Base-by-base conservation (phyloP, 768 basidiomycete species). In the Pleurotus platypus region DNA sequence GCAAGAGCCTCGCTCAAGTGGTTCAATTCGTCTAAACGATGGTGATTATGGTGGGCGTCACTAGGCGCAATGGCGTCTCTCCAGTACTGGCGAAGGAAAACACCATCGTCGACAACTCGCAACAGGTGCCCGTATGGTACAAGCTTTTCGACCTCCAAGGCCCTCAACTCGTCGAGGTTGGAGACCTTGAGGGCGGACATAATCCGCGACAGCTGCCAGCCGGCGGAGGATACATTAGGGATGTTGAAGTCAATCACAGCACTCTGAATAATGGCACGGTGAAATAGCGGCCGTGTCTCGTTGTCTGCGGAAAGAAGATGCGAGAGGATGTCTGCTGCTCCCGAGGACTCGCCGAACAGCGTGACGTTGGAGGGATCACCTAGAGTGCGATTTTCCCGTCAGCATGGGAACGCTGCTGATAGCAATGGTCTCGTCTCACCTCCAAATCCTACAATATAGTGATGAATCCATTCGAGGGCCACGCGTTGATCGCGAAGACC, bases 201-300 rank as follows among this genome's bases (percentile, higher is more conserved):
- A 30, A 84, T 71, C 18, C 85, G 79, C 11, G 83, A 84, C 45
- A 92, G 76, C 46, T 87, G 83, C 77, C 82, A 86, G 18, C 87
- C 87, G 3, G 85, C 85, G 37, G 75, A 74, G 18, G 74, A 69
- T 18, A 87, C 74, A 62, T 83, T 80, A 0, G 87, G 86, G 5
- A 88, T 68, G 58, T 76, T 83, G 56, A 79, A 75, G 20, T 90
- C 86, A 56, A 88, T 69, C 35, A 87, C 72, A 4, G 85, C 79
- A 53, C 85, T 89, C 66, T 92, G 90, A n/a, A 89, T 70, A 62
- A 92, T 87, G 8, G 87, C 85, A 11, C 88, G 88, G 57, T 83
- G 75, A 70, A 91, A 90, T 26, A 90, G 67, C 15, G 86, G 89
- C 2, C 70, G 66, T 2, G 69, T 67, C 38, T 84, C 77, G 69